These are phyloP conservation scores for Peronospora destructor DNA, from an alignment of 352 stramenopile genomes.

Conservation along the genomic window DNA sequence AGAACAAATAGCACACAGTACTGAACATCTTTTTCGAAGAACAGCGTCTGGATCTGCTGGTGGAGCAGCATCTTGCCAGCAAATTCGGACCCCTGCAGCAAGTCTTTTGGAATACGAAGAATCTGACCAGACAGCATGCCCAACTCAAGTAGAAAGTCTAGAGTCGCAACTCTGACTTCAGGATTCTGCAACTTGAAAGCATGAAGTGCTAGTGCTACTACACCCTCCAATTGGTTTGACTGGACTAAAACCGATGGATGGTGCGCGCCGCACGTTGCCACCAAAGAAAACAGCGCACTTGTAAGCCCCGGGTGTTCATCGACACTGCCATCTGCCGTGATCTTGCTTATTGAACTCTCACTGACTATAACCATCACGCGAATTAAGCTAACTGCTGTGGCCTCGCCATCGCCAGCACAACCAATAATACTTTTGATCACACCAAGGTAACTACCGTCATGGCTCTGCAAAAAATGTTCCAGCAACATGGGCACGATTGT, in stretches of 20 bases:
- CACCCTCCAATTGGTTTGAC: constrained; percentile 57
- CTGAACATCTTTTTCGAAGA: constrained; percentile 75
- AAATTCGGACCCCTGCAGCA: constrained; percentile 43
- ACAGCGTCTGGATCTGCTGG: constrained; percentile 59
- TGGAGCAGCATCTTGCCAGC: constrained; percentile 51
- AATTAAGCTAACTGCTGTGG: constrained; percentile 49
- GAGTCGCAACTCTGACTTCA: constrained; percentile 46
- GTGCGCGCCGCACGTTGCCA: constrained; percentile 44
- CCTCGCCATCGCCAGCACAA: constrained; percentile 54
- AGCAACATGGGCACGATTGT: constrained; percentile 58
- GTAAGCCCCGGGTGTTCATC: constrained; percentile 51
- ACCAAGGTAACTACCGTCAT: constrained; percentile 50
- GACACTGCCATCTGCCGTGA: constrained; percentile 37
- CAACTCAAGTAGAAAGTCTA: constrained; percentile 60
- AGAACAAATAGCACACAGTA: constrained; percentile 61
- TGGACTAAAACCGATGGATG: constrained; percentile 58
- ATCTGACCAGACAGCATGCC: constrained; percentile 68
- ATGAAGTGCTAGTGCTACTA: constrained; percentile 54
- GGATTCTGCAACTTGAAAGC: constrained; percentile 60
- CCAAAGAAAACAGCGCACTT: constrained; percentile 49
- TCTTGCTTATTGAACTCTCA: constrained; percentile 50
- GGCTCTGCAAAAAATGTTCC: constrained; percentile 52
- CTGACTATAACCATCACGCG: constrained; percentile 57
- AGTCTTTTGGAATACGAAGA: constrained; percentile 42
- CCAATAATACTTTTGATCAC: constrained; percentile 68